A percentile compares a stretch with the other conserved stretches of the same genome.
These are phyloP conservation scores for Podospora bellae-mahoneyi DNA, from an alignment of 495 filamentous ascomycete genomes.

Conservation along the genomic window DNA sequence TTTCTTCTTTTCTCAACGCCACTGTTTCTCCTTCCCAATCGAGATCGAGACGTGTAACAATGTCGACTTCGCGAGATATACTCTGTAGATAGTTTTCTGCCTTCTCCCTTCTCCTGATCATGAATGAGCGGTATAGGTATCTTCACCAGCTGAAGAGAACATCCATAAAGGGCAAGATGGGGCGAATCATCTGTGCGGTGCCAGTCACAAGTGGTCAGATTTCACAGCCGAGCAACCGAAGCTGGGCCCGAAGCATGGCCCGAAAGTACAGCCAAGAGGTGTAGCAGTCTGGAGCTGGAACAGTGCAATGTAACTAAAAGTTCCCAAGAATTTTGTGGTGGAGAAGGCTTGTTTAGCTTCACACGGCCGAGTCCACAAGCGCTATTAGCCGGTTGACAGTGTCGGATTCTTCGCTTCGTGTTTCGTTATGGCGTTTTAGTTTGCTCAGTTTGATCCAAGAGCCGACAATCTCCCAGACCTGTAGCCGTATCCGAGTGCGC, in stretches of 20 bases:
- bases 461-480: background rate
- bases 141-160: background rate
- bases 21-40: background rate
- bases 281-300: background rate
- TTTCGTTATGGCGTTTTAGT: background rate
- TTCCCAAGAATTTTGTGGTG: background rate
- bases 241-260: background rate
- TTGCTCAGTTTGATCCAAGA: background rate
- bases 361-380: background rate
- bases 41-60: background rate
- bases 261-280: background rate
- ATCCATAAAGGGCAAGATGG: background rate
- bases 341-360: background rate
- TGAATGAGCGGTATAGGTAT: background rate
- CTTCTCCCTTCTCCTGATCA: background rate
- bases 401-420: background rate
- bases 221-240: background rate
- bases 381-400: background rate
- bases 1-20: background rate
- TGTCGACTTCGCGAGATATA: background rate
- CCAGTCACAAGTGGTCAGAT: background rate
- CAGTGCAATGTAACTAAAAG: background rate
- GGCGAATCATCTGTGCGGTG: background rate
- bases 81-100: background rate
- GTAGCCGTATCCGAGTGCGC: background rate